These are phyloP conservation scores for Aspergillus unguis DNA, from an alignment of 2,329 filamentous ascomycete species.

Conservation along the genomic window DNA sequence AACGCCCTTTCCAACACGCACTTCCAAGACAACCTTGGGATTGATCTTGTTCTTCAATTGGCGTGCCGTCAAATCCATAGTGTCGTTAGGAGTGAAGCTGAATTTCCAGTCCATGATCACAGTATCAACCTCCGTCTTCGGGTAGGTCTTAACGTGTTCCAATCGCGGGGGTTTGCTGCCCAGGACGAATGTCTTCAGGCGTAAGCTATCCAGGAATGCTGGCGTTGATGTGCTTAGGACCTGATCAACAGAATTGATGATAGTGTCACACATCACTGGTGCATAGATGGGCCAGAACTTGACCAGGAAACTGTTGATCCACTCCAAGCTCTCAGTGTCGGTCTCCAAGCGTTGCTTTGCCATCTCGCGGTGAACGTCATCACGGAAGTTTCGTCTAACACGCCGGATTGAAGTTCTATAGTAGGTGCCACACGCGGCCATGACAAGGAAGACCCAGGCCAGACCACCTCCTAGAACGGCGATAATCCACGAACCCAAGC, in stretches of 20 bases:
- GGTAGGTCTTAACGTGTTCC: slow-evolving; percentile 98
- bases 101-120: slow-evolving; percentile 99
- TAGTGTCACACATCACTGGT: slow-evolving; percentile 84
- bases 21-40: slow-evolving; percentile 91
- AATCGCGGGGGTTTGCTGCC: slow-evolving; percentile 92
- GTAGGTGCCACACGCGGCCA: slow-evolving; percentile 89
- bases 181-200: slow-evolving; percentile 88
- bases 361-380: slow-evolving; percentile 88
- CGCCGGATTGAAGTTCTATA: slow-evolving; percentile 93
- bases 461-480: slow-evolving; percentile 86
- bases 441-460: slow-evolving; percentile 88
- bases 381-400: slow-evolving; percentile 90
- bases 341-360: slow-evolving; percentile 82
- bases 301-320: slow-evolving; percentile 98
- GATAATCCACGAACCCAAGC: slow-evolving; percentile 83
- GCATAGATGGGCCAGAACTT: slow-evolving; percentile 99
- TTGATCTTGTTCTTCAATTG: slow-evolving; percentile 96
- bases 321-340: slow-evolving; percentile 89
- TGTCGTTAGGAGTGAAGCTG: slow-evolving; percentile 96
- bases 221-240: slow-evolving; percentile 90
- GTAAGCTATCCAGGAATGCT: slow-evolving; percentile 86
- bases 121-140: slow-evolving; percentile 89
- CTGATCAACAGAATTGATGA: slow-evolving; percentile 93
- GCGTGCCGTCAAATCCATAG: slow-evolving; percentile 80
- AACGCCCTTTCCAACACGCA: slow-evolving; percentile 91